Conservation (phyloP, 179 eudicot species). For the Camellia oleifera region DNA sequence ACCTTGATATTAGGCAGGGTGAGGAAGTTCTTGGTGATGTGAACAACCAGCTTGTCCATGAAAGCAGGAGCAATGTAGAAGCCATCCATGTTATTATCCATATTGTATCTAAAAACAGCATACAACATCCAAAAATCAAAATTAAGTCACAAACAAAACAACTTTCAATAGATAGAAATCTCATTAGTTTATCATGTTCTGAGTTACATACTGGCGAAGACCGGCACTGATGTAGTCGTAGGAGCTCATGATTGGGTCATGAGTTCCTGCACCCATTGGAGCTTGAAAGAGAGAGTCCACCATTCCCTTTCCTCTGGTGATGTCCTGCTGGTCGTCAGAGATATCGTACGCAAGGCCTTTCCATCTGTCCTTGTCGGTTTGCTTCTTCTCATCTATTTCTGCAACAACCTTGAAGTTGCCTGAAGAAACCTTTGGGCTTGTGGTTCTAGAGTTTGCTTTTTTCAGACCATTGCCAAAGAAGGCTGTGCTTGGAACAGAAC, state of each 20-base stretch:
- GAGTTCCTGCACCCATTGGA: constrained; percentile 59
- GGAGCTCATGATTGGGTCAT: constrained; percentile 51
- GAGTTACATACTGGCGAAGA: constrained; percentile 41
- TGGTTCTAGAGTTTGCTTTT: constrained; percentile 32
- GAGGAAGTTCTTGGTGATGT: constrained; percentile 77
- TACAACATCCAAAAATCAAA: neutral
- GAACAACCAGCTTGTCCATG: constrained; percentile 88
- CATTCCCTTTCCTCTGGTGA: constrained; percentile 83
- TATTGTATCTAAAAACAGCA: constrained; percentile 28
- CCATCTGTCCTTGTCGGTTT: constrained; percentile 69
- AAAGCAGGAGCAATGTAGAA: constrained; percentile 86
- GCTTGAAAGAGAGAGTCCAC: constrained; percentile 85
- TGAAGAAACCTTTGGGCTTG: constrained; percentile 21
- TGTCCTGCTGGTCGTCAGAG: constrained; percentile 88
- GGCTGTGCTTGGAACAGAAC: constrained; percentile 39
- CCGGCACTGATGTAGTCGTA: constrained; percentile 64
- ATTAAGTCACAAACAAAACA: neutral
- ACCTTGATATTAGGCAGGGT: constrained; percentile 87
- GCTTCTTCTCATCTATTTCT: constrained; percentile 57
- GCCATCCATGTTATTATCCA: constrained; percentile 72
- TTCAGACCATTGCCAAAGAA: constrained; percentile 53
- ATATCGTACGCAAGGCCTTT: constrained; percentile 48
- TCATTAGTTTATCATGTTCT: neutral
- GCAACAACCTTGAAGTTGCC: constrained; percentile 37
- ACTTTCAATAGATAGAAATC: neutral